Conservation (phyloP, 805 yeast species). For the Wickerhamiella siamensis region DNA sequence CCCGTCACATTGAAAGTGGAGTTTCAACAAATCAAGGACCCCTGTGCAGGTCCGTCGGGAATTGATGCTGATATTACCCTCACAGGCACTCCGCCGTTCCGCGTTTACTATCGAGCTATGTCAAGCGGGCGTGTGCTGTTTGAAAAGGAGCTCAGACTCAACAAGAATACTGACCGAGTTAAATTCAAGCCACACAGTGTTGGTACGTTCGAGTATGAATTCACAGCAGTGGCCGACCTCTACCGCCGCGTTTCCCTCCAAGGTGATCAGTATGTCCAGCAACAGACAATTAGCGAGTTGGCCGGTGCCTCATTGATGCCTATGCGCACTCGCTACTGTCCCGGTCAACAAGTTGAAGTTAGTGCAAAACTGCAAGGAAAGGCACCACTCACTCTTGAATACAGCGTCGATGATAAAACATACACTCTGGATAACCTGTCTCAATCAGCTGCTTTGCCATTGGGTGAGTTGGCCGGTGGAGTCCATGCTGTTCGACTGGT, state of each 20-base stretch:
- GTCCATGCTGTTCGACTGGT: slow-evolving; percentile 49
- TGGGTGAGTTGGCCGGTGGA: slow-evolving; percentile 39
- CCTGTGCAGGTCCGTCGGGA: slow-evolving; percentile 88
- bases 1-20: slow-evolving; percentile 34
- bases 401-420: slow-evolving; percentile 34
- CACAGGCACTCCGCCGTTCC: slow-evolving; percentile 73
- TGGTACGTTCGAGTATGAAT: slow-evolving; percentile 67
- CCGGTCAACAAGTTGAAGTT: slow-evolving; percentile 33
- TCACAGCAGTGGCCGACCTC: slow-evolving; percentile 41
- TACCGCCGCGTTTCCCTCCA: slow-evolving; percentile 28
- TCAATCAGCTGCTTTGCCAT: background rate
- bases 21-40: slow-evolving; percentile 52
- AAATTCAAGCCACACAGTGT: slow-evolving; percentile 64
- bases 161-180: slow-evolving; percentile 37
- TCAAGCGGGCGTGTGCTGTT: slow-evolving; percentile 24
- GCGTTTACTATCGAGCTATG: slow-evolving; percentile 42
- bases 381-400: slow-evolving; percentile 59
- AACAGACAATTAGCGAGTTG: slow-evolving; percentile 25
- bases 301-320: slow-evolving; percentile 28
- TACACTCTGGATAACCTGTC: slow-evolving; percentile 2
- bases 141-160: slow-evolving; percentile 21
- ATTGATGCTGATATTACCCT: slow-evolving; percentile 54
- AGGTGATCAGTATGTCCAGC: slow-evolving; percentile 13
- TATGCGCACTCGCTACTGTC: slow-evolving; percentile 28
- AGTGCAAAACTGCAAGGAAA: slow-evolving; percentile 61